Base-by-base conservation (phyloP, 345 rosid genomes). In the Populus alba region DNA sequence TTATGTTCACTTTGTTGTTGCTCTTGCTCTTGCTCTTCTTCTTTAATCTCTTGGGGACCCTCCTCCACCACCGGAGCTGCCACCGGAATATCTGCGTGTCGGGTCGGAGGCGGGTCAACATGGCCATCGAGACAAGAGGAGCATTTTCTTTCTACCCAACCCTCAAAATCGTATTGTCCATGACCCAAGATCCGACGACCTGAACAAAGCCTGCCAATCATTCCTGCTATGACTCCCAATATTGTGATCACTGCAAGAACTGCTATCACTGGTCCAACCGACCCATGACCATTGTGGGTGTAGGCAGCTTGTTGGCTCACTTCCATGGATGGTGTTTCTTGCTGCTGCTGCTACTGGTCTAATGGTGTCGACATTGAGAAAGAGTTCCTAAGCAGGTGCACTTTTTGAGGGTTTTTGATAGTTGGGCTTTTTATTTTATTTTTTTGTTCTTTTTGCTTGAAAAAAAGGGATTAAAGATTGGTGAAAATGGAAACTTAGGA, bases 101-200 rank as follows among this genome's bases (percentile, higher is more conserved):
- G 86, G 57, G 55, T 15, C 12, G 82, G 87, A 23, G 78, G 86
- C 11, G 89, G 87, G 63, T 66, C 87, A 39, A 85, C 75, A 22
- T 66, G 57, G 33, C 96, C 91, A 38, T 90, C 92, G 47, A 91
- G 66, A 76, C 92, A 91, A 75, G 93, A 82, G 70, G 96, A 84
- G 80, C 91, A 91, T 82, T 90, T 90, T 55, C 82, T 88, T 81
- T 88, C 91, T 7, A 86, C 87, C 96, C 96, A 91, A 16, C 91
- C 87, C 76, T 91, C 93, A 29, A 90, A 72, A 78, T 91, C 90
- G 67, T 86, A 91, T 57, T 83, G 87, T 38, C 90, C 88, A 57
- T 74, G 75, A 33, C 92, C 93, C 87, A 85, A 70, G 73, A 88
- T 66, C 69, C 86, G 79, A 57, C 86, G 85, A 63, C 96, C 93